phyloP scores from a whole-genome alignment of 352 stramenopile species.

The Pythium diclinum region DNA sequence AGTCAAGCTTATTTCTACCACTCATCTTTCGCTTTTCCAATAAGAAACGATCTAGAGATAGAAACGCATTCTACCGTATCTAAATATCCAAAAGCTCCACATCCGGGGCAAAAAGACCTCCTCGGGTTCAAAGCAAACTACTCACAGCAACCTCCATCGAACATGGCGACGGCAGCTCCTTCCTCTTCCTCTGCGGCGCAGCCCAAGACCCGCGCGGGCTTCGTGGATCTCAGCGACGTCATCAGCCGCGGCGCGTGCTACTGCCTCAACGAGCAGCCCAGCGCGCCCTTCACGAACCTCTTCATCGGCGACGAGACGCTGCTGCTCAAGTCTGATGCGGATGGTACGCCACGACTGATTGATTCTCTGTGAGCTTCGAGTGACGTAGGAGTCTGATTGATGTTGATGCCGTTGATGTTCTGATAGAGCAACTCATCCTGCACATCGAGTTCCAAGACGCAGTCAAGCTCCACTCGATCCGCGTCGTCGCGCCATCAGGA shows the following conservation, averaged over 20 bases:
- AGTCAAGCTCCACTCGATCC: constrained; percentile 77
- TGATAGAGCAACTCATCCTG: constrained; percentile 74
- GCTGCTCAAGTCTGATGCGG: constrained; percentile 71
- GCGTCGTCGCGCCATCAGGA: constrained; percentile 47
- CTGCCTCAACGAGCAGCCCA: constrained; percentile 78
- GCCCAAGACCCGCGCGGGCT: constrained; percentile 38
- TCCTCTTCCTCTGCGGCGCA: constrained; percentile 28
- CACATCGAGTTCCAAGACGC: constrained; percentile 81
- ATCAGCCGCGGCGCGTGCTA: constrained; percentile 68
- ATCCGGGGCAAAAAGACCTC: not conserved
- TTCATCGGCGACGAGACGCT: constrained; percentile 79
- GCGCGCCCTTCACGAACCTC: constrained; percentile 66
- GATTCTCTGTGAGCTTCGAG: not conserved
- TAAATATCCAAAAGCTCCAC: not conserved
- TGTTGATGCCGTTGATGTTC: not conserved
- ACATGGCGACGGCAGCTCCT: constrained; percentile 17
- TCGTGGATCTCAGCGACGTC: constrained; percentile 55
- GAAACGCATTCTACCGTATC: not conserved
- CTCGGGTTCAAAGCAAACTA: constrained; percentile 5
- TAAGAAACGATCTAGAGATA: not conserved
- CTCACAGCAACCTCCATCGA: not conserved
- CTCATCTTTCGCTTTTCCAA: not conserved
- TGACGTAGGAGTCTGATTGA: constrained; percentile 4
- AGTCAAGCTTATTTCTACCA: not conserved
- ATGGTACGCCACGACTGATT: constrained; percentile 32